Evolutionary conservation across 805 yeast species (phyloP).

Genomic region (Scheffersomyces stipitis): DNA sequence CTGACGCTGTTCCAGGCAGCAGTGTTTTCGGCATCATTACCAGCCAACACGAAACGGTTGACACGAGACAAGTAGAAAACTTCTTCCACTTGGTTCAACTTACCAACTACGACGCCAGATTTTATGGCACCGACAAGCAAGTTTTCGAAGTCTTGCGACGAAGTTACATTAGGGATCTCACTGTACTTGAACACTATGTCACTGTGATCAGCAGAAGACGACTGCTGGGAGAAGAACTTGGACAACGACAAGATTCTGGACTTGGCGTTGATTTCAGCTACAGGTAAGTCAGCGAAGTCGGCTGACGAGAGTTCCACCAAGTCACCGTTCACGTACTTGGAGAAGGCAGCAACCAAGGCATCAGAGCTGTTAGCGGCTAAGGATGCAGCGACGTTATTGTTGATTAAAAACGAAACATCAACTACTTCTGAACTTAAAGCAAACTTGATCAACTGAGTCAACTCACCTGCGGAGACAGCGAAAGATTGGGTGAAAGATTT

Average conservation of each 20-base stretch:
- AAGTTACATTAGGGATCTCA: constrained; percentile 33
- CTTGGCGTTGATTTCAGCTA: constrained; percentile 27
- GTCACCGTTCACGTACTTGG: constrained; percentile 36
- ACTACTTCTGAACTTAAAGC: constrained; percentile 36
- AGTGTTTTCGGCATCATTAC: constrained; percentile 28
- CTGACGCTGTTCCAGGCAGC: constrained; percentile 39
- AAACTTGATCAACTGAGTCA: constrained; percentile 32
- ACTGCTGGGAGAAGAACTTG: constrained; percentile 24
- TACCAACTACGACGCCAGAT: constrained; percentile 46
- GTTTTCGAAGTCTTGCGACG: constrained; percentile 36
- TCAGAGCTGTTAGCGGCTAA: constrained; percentile 25
- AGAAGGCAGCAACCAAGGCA: constrained; percentile 28
- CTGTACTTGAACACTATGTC: constrained; percentile 32
- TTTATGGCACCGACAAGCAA: constrained; percentile 42
- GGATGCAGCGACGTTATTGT: constrained; percentile 38
- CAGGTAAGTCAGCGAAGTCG: constrained; percentile 17
- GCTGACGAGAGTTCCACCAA: constrained; percentile 21
- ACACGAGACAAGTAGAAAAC: constrained; percentile 41
- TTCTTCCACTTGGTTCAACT: constrained; percentile 43
- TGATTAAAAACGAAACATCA: constrained; percentile 43
- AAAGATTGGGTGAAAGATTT: constrained; percentile 32
- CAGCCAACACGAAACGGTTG: constrained; percentile 41
- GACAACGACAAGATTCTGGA: constrained; percentile 42
- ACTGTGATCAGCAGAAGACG: constrained; percentile 16
- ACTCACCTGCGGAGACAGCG: constrained; percentile 22